A percentile compares a stretch with the other conserved stretches of the same genome.
phyloP scores from a whole-genome alignment of 495 filamentous ascomycete species.

The Hypoxylon fragiforme region DNA sequence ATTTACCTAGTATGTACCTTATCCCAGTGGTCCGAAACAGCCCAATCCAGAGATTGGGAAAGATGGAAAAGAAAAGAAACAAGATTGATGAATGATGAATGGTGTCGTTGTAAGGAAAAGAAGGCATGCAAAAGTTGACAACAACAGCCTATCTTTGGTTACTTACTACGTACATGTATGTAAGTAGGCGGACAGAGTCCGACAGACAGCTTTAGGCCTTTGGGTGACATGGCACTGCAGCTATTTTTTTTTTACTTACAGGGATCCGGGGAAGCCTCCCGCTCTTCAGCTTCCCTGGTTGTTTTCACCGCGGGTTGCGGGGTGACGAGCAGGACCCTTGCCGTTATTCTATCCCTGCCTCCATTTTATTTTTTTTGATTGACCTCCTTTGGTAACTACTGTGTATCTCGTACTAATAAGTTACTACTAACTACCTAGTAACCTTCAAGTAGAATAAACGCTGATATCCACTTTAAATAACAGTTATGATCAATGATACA shows the following conservation, averaged over 20 bases:
- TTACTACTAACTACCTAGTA: background rate
- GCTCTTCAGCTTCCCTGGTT: constrained; percentile 28
- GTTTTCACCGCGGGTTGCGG: constrained; percentile 41
- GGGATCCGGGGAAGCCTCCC: constrained; percentile 21
- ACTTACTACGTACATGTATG: too few species aligned
- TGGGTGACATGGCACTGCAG: constrained; percentile 40
- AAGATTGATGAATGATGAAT: background rate
- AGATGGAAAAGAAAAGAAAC: constrained; percentile 3
- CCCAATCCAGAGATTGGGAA: constrained; percentile 1
- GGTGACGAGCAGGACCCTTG: constrained; percentile 33
- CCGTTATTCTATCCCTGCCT: background rate
- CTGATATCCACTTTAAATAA: constrained; percentile 12
- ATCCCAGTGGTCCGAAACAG: constrained; percentile 1
- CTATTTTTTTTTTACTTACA: constrained; percentile 18
- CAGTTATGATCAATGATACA: background rate
- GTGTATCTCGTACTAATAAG: too few species aligned
- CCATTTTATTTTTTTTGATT: background rate
- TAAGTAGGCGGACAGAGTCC: constrained; percentile 20
- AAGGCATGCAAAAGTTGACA: constrained; percentile 18
- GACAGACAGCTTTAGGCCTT: background rate
- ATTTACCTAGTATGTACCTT: background rate
- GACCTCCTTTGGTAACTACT: background rate
- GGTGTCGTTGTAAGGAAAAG: constrained; percentile 13
- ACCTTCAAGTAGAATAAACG: too few species aligned
- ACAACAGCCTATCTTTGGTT: too few species aligned